Base-by-base conservation (phyloP, 345 rosid species). In the Salix udensis region DNA sequence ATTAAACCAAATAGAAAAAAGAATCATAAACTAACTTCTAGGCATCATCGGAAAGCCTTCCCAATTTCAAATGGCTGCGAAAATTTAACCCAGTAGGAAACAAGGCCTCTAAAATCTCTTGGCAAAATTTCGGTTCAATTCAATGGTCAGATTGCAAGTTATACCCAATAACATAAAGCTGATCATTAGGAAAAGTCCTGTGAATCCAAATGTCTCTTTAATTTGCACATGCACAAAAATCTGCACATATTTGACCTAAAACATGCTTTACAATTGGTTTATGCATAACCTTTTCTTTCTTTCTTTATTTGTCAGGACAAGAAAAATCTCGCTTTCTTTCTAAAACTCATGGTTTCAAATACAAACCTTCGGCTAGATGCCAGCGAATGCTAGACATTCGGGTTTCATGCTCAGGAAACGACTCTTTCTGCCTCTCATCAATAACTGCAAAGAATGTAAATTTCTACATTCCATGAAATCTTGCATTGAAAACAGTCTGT, bases 361-460 rank as follows among this genome's bases (percentile, higher is more conserved):
- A 74, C 82, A 30, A 66, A 91, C 97, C 96, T 93, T 91, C 81
- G 19, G 96, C 85, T 64, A 95, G 90, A 88, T 93, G 98, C 96
- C 96, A 95, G 26, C 98, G 89, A 74, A 95, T 85, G 77, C 89
- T 93, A 74, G 98, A 87, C 70, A 93, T 78, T 80, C 84, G 96
- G 53, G 91, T 88, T 87, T 93, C 98, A 75, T 88, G 94, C 88
- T 89, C 97, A 0, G 92, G 89, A 75, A 90, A 79, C 0, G 91
- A 82, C 62, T 95, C 98, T 76, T 90, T 93, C 85, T 86, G 85
- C 85, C 82, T 87, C 74, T 89, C 91, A 67, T 93, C 94, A 55
- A 95, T 93, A 70, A 90, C 98, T 95, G 92, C 84, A 84, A 79
- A 68, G 70, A 79, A 76, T 23, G 84, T 11, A 50, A 60, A 83